Percentiles rank a stretch among this genome's conserved stretches.
Evolutionary conservation across 768 basidiomycete species (phyloP).

Genomic region (Leucosporidium yakuticum): DNA sequence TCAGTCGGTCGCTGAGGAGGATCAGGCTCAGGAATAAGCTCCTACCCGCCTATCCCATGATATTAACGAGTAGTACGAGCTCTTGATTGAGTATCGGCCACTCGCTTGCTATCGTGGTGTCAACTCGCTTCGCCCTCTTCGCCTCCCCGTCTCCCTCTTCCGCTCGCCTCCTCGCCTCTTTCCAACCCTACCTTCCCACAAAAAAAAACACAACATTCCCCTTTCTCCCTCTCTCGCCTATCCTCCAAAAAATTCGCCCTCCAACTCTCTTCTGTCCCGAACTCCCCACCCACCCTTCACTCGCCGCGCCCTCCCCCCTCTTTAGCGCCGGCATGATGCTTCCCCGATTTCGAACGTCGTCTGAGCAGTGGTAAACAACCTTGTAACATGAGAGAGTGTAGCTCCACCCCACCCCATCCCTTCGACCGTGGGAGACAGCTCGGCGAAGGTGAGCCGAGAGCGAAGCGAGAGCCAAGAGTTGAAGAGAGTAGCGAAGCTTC

Average conservation of each 20-base stretch:
- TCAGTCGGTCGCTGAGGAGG: constrained; percentile 30
- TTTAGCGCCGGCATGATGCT: too few relatives aligned
- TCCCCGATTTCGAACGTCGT: too few relatives aligned
- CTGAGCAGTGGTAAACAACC: too few relatives aligned
- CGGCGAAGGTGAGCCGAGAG: too few relatives aligned
- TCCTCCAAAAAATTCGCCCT: not conserved
- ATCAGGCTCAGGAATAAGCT: constrained; percentile 11
- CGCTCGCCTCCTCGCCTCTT: not conserved
- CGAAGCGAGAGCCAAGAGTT: too few relatives aligned
- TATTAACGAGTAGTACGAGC: not conserved
- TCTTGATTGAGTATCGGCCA: not conserved
- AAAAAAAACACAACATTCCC: not conserved
- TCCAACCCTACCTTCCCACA: not conserved
- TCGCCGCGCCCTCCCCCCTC: not conserved
- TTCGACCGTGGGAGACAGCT: too few relatives aligned
- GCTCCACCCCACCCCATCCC: too few relatives aligned
- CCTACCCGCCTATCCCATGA: not conserved
- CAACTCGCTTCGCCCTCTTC: not conserved
- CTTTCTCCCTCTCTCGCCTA: not conserved
- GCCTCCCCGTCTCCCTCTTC: not conserved
- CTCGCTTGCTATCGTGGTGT: not conserved
- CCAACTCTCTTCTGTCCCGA: not conserved
- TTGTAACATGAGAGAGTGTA: too few relatives aligned
- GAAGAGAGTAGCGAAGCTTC: too few relatives aligned
- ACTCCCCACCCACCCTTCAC: not conserved